phyloP scores from a whole-genome alignment of 2,329 filamentous ascomycete species.

The Whalleya microplaca region DNA sequence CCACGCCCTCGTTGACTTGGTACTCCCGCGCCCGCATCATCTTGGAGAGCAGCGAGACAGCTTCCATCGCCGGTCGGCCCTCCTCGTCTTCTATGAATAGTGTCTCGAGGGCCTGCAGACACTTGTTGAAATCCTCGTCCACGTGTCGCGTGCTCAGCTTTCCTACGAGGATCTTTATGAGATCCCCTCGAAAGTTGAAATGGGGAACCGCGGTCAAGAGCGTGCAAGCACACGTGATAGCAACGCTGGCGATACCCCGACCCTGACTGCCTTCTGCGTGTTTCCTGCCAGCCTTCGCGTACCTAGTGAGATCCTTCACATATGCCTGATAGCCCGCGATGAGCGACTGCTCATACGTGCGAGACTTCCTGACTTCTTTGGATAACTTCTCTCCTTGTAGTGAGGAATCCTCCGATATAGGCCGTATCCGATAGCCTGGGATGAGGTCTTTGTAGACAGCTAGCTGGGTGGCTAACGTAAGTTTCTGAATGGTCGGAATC shows the following conservation, averaged over 20 bases:
- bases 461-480: conserved; percentile 84
- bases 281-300: conserved; percentile 60
- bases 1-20: conserved; percentile 77
- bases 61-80: conserved; percentile 84
- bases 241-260: conserved; percentile 68
- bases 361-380: conserved; percentile 84
- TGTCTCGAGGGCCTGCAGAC: conserved; percentile 75
- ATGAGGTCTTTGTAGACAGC: conserved; percentile 95
- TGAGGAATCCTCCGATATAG: conserved; percentile 75
- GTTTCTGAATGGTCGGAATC: conserved; percentile 77
- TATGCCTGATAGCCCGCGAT: conserved; percentile 85
- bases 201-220: conserved; percentile 84
- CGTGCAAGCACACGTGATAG: conserved; percentile 83
- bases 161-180: conserved; percentile 83
- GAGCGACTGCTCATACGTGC: conserved; percentile 85
- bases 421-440: conserved; percentile 92
- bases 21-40: conserved; percentile 94
- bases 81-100: conserved; percentile 89
- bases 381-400: conserved; percentile 79
- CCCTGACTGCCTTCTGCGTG: conserved; percentile 42
- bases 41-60: conserved; percentile 81
- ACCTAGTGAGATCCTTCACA: conserved; percentile 71
- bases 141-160: conserved; percentile 76
- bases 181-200: conserved; percentile 92
- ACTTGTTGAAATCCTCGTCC: conserved; percentile 78